Percentiles rank a stretch among this genome's conserved stretches.
These are phyloP conservation scores for Ophiostoma sp. DNA, from an alignment of 2,329 filamentous ascomycete genomes.

Conservation along the genomic window DNA sequence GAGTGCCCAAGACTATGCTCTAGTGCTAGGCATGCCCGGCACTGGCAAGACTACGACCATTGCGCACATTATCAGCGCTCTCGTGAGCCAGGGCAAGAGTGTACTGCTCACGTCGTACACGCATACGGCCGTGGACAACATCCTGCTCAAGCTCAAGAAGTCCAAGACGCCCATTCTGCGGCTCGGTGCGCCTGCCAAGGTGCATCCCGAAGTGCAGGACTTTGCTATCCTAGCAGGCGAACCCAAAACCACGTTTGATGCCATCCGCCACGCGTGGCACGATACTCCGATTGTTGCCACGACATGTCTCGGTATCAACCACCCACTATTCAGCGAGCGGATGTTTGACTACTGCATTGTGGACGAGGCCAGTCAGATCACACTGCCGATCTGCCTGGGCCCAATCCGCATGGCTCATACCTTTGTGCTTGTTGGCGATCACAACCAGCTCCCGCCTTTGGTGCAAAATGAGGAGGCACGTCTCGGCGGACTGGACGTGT, in stretches of 20 bases:
- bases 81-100: slow-evolving; percentile 84
- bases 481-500: slow-evolving; percentile 81
- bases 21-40: slow-evolving; percentile 97
- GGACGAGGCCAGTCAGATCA: slow-evolving; percentile 96
- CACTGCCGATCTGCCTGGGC: slow-evolving; percentile 85
- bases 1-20: slow-evolving; percentile 87
- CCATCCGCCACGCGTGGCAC: slow-evolving; percentile 78
- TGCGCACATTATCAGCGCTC: slow-evolving; percentile 87
- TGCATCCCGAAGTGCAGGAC: slow-evolving; percentile 79
- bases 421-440: slow-evolving; percentile 93
- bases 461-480: slow-evolving; percentile 88
- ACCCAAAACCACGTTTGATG: slow-evolving; percentile 70
- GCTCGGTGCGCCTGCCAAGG: slow-evolving; percentile 77
- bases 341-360: slow-evolving; percentile 98
- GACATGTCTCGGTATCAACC: slow-evolving; percentile 87
- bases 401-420: slow-evolving; percentile 83
- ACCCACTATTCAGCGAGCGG: slow-evolving; percentile 79
- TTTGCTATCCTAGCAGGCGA: slow-evolving; percentile 76
- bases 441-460: slow-evolving; percentile 89
- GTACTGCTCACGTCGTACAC: slow-evolving; percentile 93
- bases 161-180: slow-evolving; percentile 71
- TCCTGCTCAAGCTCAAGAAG: slow-evolving; percentile 74
- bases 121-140: slow-evolving; percentile 97
- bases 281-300: slow-evolving; percentile 86
- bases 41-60: slow-evolving; percentile 98